Evolutionary conservation across 2,329 filamentous ascomycete genomes (phyloP).

Genomic region (Curvularia lunata): DNA sequence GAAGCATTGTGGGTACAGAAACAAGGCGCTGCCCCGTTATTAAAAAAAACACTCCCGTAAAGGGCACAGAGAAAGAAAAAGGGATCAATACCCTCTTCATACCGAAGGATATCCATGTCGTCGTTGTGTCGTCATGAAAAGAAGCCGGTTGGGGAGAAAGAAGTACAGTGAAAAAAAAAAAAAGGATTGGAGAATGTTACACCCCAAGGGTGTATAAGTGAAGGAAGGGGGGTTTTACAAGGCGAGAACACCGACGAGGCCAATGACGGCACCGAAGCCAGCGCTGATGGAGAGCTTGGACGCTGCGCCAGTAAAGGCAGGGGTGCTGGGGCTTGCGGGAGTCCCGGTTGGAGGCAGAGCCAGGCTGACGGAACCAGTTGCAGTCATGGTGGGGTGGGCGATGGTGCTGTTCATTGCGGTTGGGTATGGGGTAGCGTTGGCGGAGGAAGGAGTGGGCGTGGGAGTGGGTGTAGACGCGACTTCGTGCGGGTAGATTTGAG

Average conservation of each 20-base stretch:
- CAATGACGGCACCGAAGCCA: constrained; percentile 49
- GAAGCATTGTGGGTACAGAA: constrained; percentile 22
- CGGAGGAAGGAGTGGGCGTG: constrained; percentile 5
- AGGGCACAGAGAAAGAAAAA: neutral
- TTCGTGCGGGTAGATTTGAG: constrained; percentile 42
- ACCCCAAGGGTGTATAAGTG: neutral
- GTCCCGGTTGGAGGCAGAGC: constrained; percentile 11
- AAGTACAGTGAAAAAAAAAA: neutral
- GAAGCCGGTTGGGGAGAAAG: neutral
- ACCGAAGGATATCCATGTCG: too few relatives aligned
- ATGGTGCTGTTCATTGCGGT: constrained; percentile 13
- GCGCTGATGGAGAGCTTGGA: constrained; percentile 48
- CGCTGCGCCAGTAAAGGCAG: constrained; percentile 33
- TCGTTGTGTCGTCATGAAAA: neutral
- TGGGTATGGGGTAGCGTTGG: constrained; percentile 3
- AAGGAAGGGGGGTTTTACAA: constrained; percentile 37
- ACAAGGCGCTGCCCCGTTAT: neutral
- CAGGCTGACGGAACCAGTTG: constrained; percentile 16
- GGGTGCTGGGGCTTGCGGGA: constrained; percentile 10
- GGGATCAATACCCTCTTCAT: constrained; percentile 1
- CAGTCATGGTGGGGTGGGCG: constrained; percentile 16
- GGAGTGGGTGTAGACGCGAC: constrained; percentile 29
- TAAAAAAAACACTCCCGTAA: neutral
- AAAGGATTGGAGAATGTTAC: neutral
- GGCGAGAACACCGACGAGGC: constrained; percentile 53